These are phyloP conservation scores for Saksenaea vasiformis DNA, from an alignment of 371 early-diverging fungal genomes.

Conservation along the genomic window DNA sequence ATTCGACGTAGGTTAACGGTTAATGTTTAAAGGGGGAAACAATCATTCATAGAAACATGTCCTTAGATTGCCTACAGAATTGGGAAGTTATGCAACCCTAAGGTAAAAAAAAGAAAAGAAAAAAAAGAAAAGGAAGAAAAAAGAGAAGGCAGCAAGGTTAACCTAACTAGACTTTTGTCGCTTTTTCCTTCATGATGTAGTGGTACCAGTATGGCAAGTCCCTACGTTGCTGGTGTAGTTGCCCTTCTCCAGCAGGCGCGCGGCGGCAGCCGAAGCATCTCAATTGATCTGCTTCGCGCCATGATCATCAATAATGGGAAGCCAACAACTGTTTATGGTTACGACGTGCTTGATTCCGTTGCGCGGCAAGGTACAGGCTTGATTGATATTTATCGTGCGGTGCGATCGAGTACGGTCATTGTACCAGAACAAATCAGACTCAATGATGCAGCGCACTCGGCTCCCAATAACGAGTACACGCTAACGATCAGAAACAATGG, in stretches of 20 bases:
- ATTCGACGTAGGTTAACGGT: constrained; percentile 55
- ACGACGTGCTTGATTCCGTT: constrained; percentile 42
- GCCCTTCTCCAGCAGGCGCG: constrained; percentile 53
- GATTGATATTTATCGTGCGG: constrained; percentile 63
- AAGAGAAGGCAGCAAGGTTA: neutral
- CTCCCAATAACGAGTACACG: constrained; percentile 45
- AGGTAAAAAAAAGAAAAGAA: constrained; percentile 13
- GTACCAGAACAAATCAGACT: constrained; percentile 66
- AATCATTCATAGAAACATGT: neutral
- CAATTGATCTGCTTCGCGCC: constrained; percentile 25
- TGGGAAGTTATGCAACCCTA: constrained; percentile 44
- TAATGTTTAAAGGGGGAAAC: neutral
- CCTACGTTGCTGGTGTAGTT: constrained; percentile 70
- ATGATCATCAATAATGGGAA: constrained; percentile 57
- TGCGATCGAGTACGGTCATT: constrained; percentile 53
- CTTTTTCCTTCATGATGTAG: constrained; percentile 12
- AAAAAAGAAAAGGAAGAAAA: constrained; percentile 12
- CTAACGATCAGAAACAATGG: constrained; percentile 64
- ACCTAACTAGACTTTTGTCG: neutral
- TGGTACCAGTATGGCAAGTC: constrained; percentile 76
- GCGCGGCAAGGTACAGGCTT: constrained; percentile 77
- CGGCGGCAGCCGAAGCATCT: constrained; percentile 30
- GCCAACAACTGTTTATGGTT: constrained; percentile 33
- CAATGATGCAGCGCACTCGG: constrained; percentile 56
- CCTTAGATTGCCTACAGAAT: constrained; percentile 26